Evolutionary conservation across 2,329 filamentous ascomycete genomes (phyloP).

Genomic region (Paecilomyces dactylethromorphus): DNA sequence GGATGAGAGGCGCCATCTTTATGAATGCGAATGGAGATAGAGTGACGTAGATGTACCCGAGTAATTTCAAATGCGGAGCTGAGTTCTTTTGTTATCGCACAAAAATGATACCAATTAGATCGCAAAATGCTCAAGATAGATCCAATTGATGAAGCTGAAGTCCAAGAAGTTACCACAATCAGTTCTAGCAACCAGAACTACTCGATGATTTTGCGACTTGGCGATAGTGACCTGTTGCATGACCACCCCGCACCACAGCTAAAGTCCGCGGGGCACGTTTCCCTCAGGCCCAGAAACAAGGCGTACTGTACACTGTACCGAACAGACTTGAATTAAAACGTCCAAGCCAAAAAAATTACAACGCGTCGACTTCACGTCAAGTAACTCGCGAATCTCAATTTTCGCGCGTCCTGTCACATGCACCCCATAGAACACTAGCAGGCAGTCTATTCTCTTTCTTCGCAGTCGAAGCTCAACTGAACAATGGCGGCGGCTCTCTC

Average conservation of each 20-base stretch:
- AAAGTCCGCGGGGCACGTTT: not conserved
- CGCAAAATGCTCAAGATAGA: not conserved
- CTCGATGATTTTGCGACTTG: not conserved
- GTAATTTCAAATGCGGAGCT: not conserved
- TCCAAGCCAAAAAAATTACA: not conserved
- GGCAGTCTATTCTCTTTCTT: not conserved
- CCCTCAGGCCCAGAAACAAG: not conserved
- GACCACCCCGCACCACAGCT: not conserved
- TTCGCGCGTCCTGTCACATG: too few relatives aligned
- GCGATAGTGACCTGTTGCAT: not conserved
- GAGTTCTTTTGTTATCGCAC: not conserved
- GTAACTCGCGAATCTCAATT: too few relatives aligned
- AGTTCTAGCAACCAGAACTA: not conserved
- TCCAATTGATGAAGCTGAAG: not conserved
- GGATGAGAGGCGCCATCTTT: constrained; percentile 52
- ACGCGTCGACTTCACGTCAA: not conserved
- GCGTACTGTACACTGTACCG: not conserved
- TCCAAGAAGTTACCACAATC: not conserved
- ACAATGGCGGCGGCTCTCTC: too few relatives aligned
- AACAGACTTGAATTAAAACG: not conserved
- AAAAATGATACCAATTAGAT: not conserved
- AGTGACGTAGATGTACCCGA: not conserved
- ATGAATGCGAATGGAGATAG: constrained; percentile 4
- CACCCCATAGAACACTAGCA: not conserved
- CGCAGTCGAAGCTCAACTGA: not conserved